Conservation (phyloP, 1,284 basidiomycete species). For the Marasmius fiardii region DNA sequence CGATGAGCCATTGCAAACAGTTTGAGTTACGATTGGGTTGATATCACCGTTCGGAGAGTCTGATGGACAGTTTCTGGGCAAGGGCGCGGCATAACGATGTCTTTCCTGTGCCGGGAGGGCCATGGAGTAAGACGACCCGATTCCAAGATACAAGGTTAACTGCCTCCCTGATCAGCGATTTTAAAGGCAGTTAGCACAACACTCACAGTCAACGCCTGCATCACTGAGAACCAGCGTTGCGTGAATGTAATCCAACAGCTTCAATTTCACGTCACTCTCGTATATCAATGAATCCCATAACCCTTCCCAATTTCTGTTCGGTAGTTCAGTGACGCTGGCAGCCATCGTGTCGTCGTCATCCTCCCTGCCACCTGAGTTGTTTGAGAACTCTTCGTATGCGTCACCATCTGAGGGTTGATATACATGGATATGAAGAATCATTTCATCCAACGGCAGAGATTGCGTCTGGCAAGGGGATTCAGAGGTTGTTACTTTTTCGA, state of each 20-base stretch:
- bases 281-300: conserved; percentile 93
- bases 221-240: conserved; percentile 91
- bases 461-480: conserved; percentile 57
- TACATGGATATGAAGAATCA: conserved; percentile 77
- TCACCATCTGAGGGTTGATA: conserved; percentile 78
- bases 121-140: conserved; percentile 90
- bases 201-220: conserved; percentile 81
- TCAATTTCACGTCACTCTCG: conserved; percentile 84
- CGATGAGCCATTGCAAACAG: background rate
- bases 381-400: conserved; percentile 77
- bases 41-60: conserved; percentile 75
- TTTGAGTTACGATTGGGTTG: background rate
- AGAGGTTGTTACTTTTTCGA: conserved; percentile 78
- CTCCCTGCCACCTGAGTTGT: conserved; percentile 50
- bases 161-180: conserved; percentile 25
- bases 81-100: conserved; percentile 93
- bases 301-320: conserved; percentile 81
- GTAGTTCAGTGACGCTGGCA: conserved; percentile 84
- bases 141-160: conserved; percentile 96
- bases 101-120: conserved; percentile 97
- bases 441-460: conserved; percentile 55
- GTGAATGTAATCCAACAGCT: conserved; percentile 90
- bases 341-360: conserved; percentile 81
- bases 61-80: conserved; percentile 93
- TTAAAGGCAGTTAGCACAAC: background rate